A percentile compares a stretch with the other conserved stretches of the same genome.
Conservation (phyloP, 345 rosid species). For the Acer negundo region DNA sequence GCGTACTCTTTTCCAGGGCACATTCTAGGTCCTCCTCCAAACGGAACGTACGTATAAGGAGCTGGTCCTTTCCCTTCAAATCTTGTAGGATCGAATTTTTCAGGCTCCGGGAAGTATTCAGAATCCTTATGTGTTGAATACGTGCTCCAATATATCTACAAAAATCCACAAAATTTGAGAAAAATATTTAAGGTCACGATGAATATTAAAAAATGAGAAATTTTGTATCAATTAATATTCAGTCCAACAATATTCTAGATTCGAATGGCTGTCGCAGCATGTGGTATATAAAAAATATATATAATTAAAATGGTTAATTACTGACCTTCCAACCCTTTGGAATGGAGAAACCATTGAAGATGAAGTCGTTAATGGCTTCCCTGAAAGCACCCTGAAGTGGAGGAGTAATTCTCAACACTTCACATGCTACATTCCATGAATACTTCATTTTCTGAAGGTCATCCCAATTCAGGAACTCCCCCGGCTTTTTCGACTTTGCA, state of each 20-base stretch:
- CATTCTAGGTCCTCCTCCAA: slow-evolving; percentile 25
- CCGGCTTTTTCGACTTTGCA: background rate
- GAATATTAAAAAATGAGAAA: no score
- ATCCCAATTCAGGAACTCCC: slow-evolving; percentile 18
- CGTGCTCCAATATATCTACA: slow-evolving; percentile 12
- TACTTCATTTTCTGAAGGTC: slow-evolving; percentile 19
- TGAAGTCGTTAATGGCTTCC: no score
- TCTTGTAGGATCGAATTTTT: background rate
- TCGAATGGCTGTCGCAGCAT: no score
- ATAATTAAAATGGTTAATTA: no score
- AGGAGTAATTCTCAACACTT: slow-evolving; percentile 13
- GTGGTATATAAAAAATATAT: no score
- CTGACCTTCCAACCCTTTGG: no score
- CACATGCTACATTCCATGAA: background rate
- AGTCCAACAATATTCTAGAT: no score
- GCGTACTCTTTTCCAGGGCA: slow-evolving; percentile 1
- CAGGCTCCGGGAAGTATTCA: slow-evolving; percentile 16
- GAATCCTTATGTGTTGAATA: slow-evolving; percentile 16
- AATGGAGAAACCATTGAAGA: no score
- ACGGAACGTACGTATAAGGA: slow-evolving; percentile 19
- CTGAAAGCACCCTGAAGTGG: no score
- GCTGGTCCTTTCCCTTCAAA: slow-evolving; percentile 22
- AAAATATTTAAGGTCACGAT: no score
- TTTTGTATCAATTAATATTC: no score
- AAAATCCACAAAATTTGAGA: background rate